A percentile compares a stretch with the other conserved stretches of the same genome.
These are phyloP conservation scores for Annulohypoxylon moriforme DNA, from an alignment of 495 filamentous ascomycete genomes.

Conservation along the genomic window DNA sequence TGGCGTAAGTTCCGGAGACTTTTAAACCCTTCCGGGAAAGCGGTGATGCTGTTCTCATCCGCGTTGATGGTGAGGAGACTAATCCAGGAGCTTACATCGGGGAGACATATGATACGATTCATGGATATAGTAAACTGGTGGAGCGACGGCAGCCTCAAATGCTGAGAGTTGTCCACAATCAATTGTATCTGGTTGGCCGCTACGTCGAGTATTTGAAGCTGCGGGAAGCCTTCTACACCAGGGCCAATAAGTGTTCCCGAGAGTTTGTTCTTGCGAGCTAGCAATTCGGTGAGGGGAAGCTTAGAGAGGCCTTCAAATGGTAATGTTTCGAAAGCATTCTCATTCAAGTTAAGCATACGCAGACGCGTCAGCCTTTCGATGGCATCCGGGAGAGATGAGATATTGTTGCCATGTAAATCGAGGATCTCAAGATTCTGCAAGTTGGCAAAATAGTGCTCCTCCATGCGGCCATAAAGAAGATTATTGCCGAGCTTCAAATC, in stretches of 20 bases:
- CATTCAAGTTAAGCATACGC: constrained; percentile 77
- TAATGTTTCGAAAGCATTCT: constrained; percentile 76
- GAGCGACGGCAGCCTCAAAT: constrained; percentile 71
- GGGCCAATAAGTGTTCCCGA: constrained; percentile 74
- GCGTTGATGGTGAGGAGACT: constrained; percentile 77
- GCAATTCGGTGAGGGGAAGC: constrained; percentile 78
- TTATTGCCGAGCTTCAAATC: constrained; percentile 89
- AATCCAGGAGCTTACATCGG: constrained; percentile 76
- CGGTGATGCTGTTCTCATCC: constrained; percentile 81
- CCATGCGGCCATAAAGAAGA: constrained; percentile 71
- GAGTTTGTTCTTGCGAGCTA: constrained; percentile 82
- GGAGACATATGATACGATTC: constrained; percentile 79
- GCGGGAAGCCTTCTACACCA: constrained; percentile 65
- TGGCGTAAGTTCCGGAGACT: constrained; percentile 72
- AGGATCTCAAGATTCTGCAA: constrained; percentile 78
- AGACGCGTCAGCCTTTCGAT: constrained; percentile 72
- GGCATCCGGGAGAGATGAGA: constrained; percentile 79
- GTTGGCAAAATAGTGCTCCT: constrained; percentile 61
- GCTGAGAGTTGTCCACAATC: constrained; percentile 21
- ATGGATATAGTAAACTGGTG: constrained; percentile 76
- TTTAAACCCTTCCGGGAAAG: constrained; percentile 79
- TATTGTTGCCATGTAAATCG: constrained; percentile 82
- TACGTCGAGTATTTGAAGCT: constrained; percentile 79
- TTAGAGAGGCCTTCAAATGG: constrained; percentile 74
- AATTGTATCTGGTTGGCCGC: constrained; percentile 73